A percentile compares a stretch with the other conserved stretches of the same genome.
These are phyloP conservation scores for Orbilia quercus DNA, from an alignment of 2,329 filamentous ascomycete genomes.

Conservation along the genomic window DNA sequence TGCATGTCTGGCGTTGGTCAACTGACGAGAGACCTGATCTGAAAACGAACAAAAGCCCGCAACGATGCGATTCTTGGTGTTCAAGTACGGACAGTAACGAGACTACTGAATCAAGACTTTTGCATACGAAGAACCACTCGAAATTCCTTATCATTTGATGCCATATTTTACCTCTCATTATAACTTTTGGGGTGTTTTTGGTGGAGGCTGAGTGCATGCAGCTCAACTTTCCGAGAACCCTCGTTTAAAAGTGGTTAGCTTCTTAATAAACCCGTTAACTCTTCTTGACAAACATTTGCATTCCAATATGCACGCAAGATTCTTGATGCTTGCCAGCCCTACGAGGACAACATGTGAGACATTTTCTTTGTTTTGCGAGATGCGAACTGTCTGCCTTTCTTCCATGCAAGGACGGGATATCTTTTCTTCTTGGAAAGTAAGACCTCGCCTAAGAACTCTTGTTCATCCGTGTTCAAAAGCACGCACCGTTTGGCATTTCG, in stretches of 20 bases:
- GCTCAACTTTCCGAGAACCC: conserved; percentile 30
- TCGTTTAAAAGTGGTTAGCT: conserved; percentile 55
- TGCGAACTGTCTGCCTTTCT: conserved; percentile 39
- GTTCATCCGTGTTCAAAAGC: background rate
- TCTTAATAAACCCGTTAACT: conserved; percentile 23
- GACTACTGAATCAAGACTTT: conserved; percentile 23
- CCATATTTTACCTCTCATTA: conserved; percentile 23
- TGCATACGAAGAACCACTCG: conserved; percentile 26
- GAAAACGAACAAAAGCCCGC: conserved; percentile 22
- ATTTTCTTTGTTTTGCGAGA: conserved; percentile 30
- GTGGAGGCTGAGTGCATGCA: conserved; percentile 57
- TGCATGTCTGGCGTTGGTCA: conserved; percentile 47
- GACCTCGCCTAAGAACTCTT: conserved; percentile 16
- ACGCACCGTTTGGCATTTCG: conserved; percentile 17
- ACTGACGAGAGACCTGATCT: conserved; percentile 29
- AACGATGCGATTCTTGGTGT: conserved; percentile 7
- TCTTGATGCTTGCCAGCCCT: conserved; percentile 56
- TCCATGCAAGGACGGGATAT: conserved; percentile 52
- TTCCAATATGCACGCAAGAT: conserved; percentile 28
- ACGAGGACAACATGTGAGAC: conserved; percentile 51
- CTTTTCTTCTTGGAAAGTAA: conserved; percentile 25
- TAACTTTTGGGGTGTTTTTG: conserved; percentile 29
- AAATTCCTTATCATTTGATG: conserved; percentile 31
- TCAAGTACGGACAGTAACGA: conserved; percentile 11
- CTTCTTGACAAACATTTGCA: conserved; percentile 14